These are phyloP conservation scores for Nepenthes gracilis DNA, from an alignment of 148 eudicot genomes.

Conservation along the genomic window DNA sequence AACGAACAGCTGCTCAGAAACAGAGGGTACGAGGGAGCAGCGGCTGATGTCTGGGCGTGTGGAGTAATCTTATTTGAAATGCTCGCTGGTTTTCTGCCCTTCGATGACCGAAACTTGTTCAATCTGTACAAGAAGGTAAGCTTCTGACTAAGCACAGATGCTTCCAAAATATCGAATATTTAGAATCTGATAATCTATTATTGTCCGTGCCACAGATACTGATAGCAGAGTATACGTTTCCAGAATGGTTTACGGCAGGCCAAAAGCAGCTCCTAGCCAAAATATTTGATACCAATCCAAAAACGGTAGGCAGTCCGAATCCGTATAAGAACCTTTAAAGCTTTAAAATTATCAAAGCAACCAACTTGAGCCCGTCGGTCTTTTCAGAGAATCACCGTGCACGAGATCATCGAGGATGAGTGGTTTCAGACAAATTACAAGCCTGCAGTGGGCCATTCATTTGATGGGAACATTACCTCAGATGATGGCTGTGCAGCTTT, in stretches of 20 bases:
- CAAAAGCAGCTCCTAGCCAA: constrained; percentile 29
- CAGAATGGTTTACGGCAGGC: constrained; percentile 34
- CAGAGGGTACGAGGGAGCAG: constrained; percentile 51
- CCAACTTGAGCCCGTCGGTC: constrained; percentile 1
- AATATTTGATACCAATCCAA: constrained; percentile 25
- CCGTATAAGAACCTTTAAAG: not conserved
- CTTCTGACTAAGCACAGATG: not conserved
- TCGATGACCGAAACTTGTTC: constrained; percentile 33
- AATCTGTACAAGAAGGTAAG: constrained; percentile 39
- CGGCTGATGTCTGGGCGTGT: constrained; percentile 61
- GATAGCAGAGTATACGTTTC: constrained; percentile 30
- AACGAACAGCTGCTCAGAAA: constrained; percentile 30
- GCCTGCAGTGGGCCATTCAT: constrained; percentile 19
- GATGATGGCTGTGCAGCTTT: constrained; percentile 25
- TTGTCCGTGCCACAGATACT: constrained; percentile 18
- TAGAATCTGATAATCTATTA: not conserved
- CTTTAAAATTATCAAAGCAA: not conserved
- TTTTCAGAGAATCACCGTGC: constrained; percentile 33
- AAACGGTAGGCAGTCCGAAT: constrained; percentile 17
- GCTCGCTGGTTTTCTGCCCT: constrained; percentile 48
- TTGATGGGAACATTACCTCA: constrained; percentile 9
- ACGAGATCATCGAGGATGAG: constrained; percentile 31
- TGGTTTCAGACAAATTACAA: constrained; percentile 46
- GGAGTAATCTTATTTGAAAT: constrained; percentile 53
- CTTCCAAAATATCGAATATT: not conserved